These are phyloP conservation scores for Aureobasidium lini DNA, from an alignment of 2,329 filamentous ascomycete species.

Conservation along the genomic window DNA sequence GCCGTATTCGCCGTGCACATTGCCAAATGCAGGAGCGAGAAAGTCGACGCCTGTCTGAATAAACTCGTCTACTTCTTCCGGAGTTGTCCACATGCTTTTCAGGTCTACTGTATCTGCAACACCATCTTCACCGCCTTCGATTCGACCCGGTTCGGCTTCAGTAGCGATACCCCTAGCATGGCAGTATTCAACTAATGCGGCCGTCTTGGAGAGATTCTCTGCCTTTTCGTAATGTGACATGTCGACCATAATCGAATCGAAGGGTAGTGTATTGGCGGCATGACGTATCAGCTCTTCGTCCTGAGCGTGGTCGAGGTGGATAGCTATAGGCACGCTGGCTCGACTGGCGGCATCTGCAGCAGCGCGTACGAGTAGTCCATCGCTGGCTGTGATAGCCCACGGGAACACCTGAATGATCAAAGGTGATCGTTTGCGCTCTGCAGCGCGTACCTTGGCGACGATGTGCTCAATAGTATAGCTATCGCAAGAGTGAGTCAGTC, in stretches of 20 bases:
- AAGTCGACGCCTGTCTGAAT: conserved; percentile 25
- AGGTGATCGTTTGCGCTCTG: conserved; percentile 23
- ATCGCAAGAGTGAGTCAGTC: neutral
- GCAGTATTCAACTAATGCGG: conserved; percentile 23
- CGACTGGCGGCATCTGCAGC: conserved; percentile 20
- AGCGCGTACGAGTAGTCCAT: conserved; percentile 22
- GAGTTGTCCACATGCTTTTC: conserved; percentile 23
- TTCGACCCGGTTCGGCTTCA: conserved; percentile 28
- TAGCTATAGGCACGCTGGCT: conserved; percentile 22
- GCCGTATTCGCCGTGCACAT: conserved; percentile 37
- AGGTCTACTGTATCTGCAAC: conserved; percentile 24
- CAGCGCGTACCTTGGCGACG: conserved; percentile 23
- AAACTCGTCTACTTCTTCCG: conserved; percentile 25
- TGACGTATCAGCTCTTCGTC: conserved; percentile 20
- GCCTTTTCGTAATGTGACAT: conserved; percentile 28
- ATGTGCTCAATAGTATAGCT: conserved; percentile 23
- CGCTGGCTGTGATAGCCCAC: conserved; percentile 23
- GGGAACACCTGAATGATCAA: conserved; percentile 25
- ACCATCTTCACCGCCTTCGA: conserved; percentile 29
- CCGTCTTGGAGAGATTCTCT: conserved; percentile 26
- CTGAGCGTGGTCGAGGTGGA: conserved; percentile 27
- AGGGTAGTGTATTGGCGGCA: conserved; percentile 20
- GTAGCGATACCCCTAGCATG: conserved; percentile 24
- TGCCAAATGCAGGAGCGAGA: conserved; percentile 27
- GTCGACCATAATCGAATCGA: conserved; percentile 29